Base-by-base conservation (phyloP, 108 stramenopile species). In the Nitzschia sp. region DNA sequence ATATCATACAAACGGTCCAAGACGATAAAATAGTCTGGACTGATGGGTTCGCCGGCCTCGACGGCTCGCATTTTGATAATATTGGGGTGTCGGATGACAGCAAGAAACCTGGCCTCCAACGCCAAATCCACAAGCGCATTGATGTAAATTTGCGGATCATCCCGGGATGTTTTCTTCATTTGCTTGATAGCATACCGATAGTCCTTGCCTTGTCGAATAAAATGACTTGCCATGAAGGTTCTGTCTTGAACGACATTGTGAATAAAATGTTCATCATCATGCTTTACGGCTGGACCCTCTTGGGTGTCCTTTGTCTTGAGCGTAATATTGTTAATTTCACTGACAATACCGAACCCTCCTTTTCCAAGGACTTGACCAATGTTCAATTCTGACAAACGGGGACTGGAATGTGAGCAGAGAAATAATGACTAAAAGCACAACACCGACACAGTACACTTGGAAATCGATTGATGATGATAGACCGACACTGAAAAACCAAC, bases 21-120 rank as follows among this genome's bases (percentile, higher is more conserved):
- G 6, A 94, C 80, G 9, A 94, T 60, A 73, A 86, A 94, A 65
- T 82, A 94, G n/a, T 71, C 60, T 7, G 77, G 65, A 37, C 71
- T 65, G 57, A 51, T 82, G 5, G 76, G 72, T 39, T 61, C 26
- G 3, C 22, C 24, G 9, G 17, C 53, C 12, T 72, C 69, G 52
- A 84, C 60, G 41, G 81, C 92, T 55, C 92, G 65, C 92, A 94
- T 94, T 72, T 94, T 94, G 56, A 94, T 94, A 58, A 94, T 94
- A 48, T 94, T 88, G 37, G 92, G 83, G 72, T 94, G 92, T 14
- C 86, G 86, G 58, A 94, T 79, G 12, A 91, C 83, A 1, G 89
- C 63, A 34, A 94, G 57, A 69, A 90, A 91, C 11, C 86, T 74
- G n/a, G 83, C 77, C 57, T 94, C 92, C 11, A 86, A 63, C 6